Evolutionary conservation across 2,329 filamentous ascomycete species (phyloP).

Genomic region (Salinomyces thailandicus): DNA sequence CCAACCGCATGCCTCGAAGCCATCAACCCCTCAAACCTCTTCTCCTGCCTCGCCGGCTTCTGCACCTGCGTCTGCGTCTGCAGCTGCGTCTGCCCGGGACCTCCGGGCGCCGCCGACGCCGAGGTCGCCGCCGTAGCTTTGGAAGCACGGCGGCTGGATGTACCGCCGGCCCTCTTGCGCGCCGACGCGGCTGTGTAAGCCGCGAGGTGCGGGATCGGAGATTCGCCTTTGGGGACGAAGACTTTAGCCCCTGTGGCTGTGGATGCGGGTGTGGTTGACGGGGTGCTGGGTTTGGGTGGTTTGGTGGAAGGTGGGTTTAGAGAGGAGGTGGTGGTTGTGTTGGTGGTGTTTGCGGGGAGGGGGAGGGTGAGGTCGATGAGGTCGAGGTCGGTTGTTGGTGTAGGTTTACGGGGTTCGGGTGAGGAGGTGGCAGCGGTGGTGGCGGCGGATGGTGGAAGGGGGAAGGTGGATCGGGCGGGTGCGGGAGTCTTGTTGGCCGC

Average conservation of each 20-base stretch:
- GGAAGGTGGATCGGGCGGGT: constrained; percentile 5
- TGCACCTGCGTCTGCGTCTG: too few species aligned
- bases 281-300: background rate
- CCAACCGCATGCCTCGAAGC: too few species aligned
- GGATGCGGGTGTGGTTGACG: background rate
- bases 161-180: constrained; percentile 1
- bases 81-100: too few species aligned
- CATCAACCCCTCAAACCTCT: too few species aligned
- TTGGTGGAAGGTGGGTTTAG: background rate
- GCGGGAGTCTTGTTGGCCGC: background rate
- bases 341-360: constrained; percentile 2
- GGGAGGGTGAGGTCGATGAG: constrained; percentile 20
- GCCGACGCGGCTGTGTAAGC: too few species aligned
- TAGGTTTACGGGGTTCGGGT: constrained; percentile 11
- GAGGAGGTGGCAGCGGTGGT: constrained; percentile 19
- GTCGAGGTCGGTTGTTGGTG: constrained; percentile 5
- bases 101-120: too few species aligned
- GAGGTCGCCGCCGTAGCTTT: too few species aligned
- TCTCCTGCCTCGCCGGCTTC: too few species aligned
- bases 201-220: constrained; percentile 18
- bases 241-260: constrained; percentile 9
- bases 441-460: too few species aligned
- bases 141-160: background rate
- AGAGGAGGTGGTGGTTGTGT: background rate
- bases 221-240: constrained; percentile 24